Evolutionary conservation across 345 rosid genomes (phyloP).

Genomic region (Clarkia xantiana): DNA sequence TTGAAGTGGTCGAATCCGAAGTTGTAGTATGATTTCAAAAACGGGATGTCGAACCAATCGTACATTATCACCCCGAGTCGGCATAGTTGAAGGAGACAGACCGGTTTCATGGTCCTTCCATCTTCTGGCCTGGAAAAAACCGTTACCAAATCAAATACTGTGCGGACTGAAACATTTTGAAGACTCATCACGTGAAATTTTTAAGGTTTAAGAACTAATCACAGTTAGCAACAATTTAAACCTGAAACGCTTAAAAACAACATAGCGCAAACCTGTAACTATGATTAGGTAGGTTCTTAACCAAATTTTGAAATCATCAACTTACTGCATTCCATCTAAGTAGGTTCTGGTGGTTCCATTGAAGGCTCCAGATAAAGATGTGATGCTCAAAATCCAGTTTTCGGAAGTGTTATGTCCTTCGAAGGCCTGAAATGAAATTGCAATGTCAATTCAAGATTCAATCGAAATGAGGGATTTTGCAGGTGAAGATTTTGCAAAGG

Average conservation of each 20-base stretch:
- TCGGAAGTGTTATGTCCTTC: constrained; percentile 70
- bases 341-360: constrained; percentile 91
- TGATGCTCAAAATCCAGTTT: constrained; percentile 88
- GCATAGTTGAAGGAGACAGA: constrained; percentile 67
- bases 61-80: constrained; percentile 73
- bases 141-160: neutral
- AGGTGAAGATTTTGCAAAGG: constrained; percentile 1
- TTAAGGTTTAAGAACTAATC: too few species aligned
- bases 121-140: constrained; percentile 69
- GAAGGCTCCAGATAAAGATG: constrained; percentile 89
- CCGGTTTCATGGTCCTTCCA: constrained; percentile 56
- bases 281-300: too few species aligned
- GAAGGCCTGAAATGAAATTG: constrained; percentile 34
- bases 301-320: too few species aligned
- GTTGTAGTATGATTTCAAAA: constrained; percentile 74
- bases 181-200: too few species aligned
- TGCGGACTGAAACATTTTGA: too few species aligned
- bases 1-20: constrained; percentile 92
- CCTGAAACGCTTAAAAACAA: too few species aligned
- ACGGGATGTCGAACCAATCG: constrained; percentile 85
- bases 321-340: constrained; percentile 88
- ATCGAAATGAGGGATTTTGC: neutral
- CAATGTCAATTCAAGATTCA: constrained; percentile 1
- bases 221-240: too few species aligned
- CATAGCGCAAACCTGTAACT: too few species aligned